A percentile compares a stretch with the other conserved stretches of the same genome.
phyloP scores from a whole-genome alignment of 805 yeast species.

The Monosporozyma solicola region DNA sequence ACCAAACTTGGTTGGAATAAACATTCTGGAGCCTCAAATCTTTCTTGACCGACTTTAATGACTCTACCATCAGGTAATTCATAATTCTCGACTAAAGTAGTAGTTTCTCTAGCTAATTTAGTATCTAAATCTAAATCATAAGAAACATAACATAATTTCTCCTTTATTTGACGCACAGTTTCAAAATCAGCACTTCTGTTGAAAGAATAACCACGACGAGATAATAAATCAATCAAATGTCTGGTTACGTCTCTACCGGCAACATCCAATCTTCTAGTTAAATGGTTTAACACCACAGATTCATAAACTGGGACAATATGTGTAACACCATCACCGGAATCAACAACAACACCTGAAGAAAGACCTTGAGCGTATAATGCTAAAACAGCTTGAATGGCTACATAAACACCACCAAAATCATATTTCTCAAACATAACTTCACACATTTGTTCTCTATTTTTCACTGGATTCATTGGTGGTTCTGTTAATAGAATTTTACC shows the following conservation, averaged over 20 bases:
- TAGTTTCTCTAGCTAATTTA: conserved; percentile 86
- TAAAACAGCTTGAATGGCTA: conserved; percentile 95
- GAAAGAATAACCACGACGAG: conserved; percentile 95
- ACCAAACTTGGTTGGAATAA: conserved; percentile 92
- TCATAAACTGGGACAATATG: conserved; percentile 98
- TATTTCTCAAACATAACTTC: conserved; percentile 91
- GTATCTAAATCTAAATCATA: conserved; percentile 88
- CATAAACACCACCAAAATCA: conserved; percentile 87
- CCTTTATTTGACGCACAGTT: conserved; percentile 96
- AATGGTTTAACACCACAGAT: conserved; percentile 89
- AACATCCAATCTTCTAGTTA: conserved; percentile 85
- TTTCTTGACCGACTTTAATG: conserved; percentile 87
- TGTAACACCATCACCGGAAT: conserved; percentile 90
- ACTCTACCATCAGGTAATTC: conserved; percentile 96
- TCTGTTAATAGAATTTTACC: conserved; percentile 84
- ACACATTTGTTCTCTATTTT: conserved; percentile 87
- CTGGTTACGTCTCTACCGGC: conserved; percentile 99
- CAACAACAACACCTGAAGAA: conserved; percentile 95
- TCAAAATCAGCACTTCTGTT: conserved; percentile 98
- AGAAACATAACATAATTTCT: conserved; percentile 89
- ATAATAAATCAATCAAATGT: conserved; percentile 77
- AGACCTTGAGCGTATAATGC: conserved; percentile 96
- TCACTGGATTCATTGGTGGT: conserved; percentile 95
- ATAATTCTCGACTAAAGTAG: conserved; percentile 81
- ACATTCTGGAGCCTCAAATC: conserved; percentile 67